Evolutionary conservation across 345 rosid species (phyloP).

Genomic region (Eucalyptus urophylla): DNA sequence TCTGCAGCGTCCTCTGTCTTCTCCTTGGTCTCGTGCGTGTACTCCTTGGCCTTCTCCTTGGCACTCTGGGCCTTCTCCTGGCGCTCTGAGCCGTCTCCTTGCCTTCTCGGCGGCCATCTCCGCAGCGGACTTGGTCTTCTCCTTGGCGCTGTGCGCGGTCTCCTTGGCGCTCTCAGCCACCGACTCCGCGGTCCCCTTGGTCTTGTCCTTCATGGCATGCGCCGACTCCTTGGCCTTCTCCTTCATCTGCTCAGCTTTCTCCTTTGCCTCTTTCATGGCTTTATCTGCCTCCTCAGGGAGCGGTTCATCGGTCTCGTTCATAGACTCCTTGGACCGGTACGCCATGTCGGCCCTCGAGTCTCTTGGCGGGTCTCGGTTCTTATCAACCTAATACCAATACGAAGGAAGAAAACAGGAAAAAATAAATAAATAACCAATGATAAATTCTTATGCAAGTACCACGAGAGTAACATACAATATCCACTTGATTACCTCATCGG

Average conservation of each 20-base stretch:
- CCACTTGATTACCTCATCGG: not conserved
- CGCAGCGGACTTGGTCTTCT: not conserved
- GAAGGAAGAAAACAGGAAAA: not conserved
- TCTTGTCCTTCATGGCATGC: not conserved
- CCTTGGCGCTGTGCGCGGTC: not conserved
- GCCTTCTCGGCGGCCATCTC: not conserved
- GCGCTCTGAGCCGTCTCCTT: not conserved
- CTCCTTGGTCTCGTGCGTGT: constrained; percentile 6
- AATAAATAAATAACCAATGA: not conserved
- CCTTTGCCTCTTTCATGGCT: not conserved
- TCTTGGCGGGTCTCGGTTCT: not conserved
- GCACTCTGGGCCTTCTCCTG: not conserved
- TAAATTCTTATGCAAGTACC: not conserved
- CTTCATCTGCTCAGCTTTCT: not conserved
- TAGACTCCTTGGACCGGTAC: not conserved
- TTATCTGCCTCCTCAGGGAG: not conserved
- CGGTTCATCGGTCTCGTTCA: not conserved
- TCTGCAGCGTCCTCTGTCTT: not conserved
- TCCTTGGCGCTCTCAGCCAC: not conserved
- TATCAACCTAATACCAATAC: not conserved
- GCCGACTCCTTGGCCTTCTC: not conserved
- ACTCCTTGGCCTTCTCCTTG: constrained; percentile 8
- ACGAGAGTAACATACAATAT: too few species aligned
- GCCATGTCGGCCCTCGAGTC: constrained; percentile 4
- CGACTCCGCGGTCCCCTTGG: not conserved